These are phyloP conservation scores for Fagus sylvatica DNA, from an alignment of 306 rosid genomes.

Conservation along the genomic window DNA sequence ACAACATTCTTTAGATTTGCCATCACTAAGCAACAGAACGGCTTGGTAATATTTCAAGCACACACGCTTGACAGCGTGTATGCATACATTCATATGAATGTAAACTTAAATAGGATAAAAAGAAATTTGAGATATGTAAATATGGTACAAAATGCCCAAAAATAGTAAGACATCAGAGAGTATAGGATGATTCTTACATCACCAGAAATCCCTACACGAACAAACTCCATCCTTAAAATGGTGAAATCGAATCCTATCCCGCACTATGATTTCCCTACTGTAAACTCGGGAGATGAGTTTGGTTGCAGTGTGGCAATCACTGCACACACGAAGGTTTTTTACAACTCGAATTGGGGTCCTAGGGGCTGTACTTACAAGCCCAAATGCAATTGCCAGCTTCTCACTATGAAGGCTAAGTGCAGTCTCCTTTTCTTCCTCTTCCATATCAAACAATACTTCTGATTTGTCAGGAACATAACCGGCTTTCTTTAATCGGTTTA, in stretches of 20 bases:
- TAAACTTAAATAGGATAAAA: not conserved
- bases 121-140: not conserved
- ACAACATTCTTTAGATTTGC: not conserved
- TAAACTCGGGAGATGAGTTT: no score
- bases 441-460: slow-evolving; percentile 25
- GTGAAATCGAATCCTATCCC: no score
- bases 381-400: slow-evolving; percentile 37
- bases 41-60: not conserved
- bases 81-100: not conserved
- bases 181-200: slow-evolving; percentile 19
- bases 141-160: not conserved
- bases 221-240: no score
- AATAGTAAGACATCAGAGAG: slow-evolving; percentile 20
- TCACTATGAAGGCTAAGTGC: slow-evolving; percentile 33
- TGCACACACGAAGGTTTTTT: slow-evolving; percentile 30
- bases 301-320: slow-evolving; percentile 19
- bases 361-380: slow-evolving; percentile 28
- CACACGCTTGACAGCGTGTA: not conserved
- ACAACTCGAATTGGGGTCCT: slow-evolving; percentile 28
- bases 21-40: not conserved
- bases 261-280: no score
- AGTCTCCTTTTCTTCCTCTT: slow-evolving; percentile 39
- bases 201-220: no score
- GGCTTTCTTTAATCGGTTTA: slow-evolving; percentile 18
- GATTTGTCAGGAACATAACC: slow-evolving; percentile 26